These are phyloP conservation scores for Sporothrix globosa DNA, from an alignment of 2,329 filamentous ascomycete genomes.

Conservation along the genomic window DNA sequence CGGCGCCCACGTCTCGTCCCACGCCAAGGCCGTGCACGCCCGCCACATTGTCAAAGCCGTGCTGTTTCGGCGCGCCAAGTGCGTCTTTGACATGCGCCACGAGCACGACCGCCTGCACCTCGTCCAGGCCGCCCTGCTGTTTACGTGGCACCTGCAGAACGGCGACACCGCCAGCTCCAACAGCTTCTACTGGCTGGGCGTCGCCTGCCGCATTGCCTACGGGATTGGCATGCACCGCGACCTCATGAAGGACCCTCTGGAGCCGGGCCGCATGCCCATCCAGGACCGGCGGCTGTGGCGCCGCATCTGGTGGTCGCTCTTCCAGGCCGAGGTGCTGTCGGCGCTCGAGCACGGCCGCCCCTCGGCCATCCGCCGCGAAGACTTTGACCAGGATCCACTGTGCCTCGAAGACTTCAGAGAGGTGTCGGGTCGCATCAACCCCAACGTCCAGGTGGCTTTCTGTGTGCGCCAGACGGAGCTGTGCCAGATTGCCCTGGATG, in stretches of 20 bases:
- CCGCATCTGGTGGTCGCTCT: constrained; percentile 49
- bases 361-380: constrained; percentile 55
- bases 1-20: constrained; percentile 30
- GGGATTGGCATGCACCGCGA: constrained; percentile 31
- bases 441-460: not conserved
- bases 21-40: constrained; percentile 25
- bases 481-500: constrained; percentile 26
- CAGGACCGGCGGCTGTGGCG: constrained; percentile 32
- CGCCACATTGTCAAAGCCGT: constrained; percentile 31
- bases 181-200: constrained; percentile 31
- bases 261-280: constrained; percentile 29
- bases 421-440: constrained; percentile 3
- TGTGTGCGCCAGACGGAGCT: constrained; percentile 23
- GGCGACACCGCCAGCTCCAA: constrained; percentile 30
- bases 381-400: constrained; percentile 54
- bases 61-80: constrained; percentile 28
- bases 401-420: constrained; percentile 49
- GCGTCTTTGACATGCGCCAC: constrained; percentile 33
- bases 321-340: constrained; percentile 47
- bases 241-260: constrained; percentile 32
- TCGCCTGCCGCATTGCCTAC: constrained; percentile 27
- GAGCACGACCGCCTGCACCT: constrained; percentile 31
- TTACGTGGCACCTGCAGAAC: constrained; percentile 32
- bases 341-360: constrained; percentile 53
- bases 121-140: constrained; percentile 29